A percentile compares a stretch with the other conserved stretches of the same genome.
Evolutionary conservation across 2,329 filamentous ascomycete genomes (phyloP).

Genomic region (Colletotrichum euphorbiae): DNA sequence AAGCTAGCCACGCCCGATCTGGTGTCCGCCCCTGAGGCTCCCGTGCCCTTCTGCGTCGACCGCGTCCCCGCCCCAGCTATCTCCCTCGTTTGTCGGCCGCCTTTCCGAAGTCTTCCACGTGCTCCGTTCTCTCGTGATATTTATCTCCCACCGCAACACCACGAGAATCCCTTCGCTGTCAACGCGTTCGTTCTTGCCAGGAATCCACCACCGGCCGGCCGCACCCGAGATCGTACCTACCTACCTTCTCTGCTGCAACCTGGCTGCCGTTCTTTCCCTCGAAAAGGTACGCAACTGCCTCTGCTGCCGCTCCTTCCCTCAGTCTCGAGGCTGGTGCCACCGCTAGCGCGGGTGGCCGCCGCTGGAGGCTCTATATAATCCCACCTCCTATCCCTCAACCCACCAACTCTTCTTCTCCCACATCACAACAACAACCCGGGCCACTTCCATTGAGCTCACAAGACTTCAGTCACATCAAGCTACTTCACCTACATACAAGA

Average conservation of each 20-base stretch:
- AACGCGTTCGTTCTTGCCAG: too few species aligned
- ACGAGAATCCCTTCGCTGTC: too few species aligned
- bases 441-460: background rate
- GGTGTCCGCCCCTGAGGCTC: too few species aligned
- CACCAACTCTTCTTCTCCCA: slow-evolving; percentile 1
- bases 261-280: background rate
- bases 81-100: too few species aligned
- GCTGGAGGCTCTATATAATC: background rate
- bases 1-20: too few species aligned
- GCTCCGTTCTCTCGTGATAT: too few species aligned
- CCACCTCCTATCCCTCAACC: background rate
- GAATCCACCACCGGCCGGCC: background rate
- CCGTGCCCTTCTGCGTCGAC: too few species aligned
- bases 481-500: too few species aligned
- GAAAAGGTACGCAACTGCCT: background rate
- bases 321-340: background rate
- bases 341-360: background rate
- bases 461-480: slow-evolving; percentile 8
- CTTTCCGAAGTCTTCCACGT: too few species aligned
- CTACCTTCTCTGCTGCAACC: background rate
- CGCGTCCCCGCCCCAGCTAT: too few species aligned
- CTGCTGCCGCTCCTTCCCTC: background rate
- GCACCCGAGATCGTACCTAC: background rate
- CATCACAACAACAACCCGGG: background rate
- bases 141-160: too few species aligned